Evolutionary conservation across 768 basidiomycete species (phyloP), one percentile per base, ranked within the genome.

Genomic region (Phanerochaete sordida): DNA sequence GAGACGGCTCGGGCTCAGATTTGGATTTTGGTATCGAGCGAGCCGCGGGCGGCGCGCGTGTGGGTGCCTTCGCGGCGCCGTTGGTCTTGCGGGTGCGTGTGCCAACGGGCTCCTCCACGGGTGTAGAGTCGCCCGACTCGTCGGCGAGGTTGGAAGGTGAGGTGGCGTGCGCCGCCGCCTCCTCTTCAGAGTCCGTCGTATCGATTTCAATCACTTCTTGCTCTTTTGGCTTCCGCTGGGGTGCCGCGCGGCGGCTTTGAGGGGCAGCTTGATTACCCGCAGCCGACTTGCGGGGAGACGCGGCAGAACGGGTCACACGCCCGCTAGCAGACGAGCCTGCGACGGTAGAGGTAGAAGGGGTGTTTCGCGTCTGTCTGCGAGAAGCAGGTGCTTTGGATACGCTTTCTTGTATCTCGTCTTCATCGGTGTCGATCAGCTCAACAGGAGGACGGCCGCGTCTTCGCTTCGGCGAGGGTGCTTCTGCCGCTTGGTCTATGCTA

Each of bases 131-230:
- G 8, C 39, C 39, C 4, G 39, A 43, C 19, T 43, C 39, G 19
- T 43, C 39, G 4, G 39, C 39, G 4, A 43, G 19, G 39, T 43
- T 43, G 4, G 39, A 43, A 19, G 4, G 39, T 19, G 39, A 43
- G 19, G 39, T 43, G 8, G 6, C 33, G 33, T 43, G 8, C 26
- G 35, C 3, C 3, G 9, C 53, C 7, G 33, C 35, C 15, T 1
- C 23, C 35, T 54, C 39, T 5, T 54, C 53, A 39, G 33, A 37
- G 30, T 52, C 51, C 3, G 33, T 46, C 28, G 30, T 31, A 27
- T 60, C 66, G 26, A 62, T 21, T 13, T 56, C 64, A 1, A 62
- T 59, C 12, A 59, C 63, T 23, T 59, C 63, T 1, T 43, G 45
- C 15, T 33, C 49, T 24, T 53, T 56, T 12, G 43, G 26, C 30